These are phyloP conservation scores for Puccinia triticina DNA, from an alignment of 1,284 basidiomycete species.

Conservation along the genomic window DNA sequence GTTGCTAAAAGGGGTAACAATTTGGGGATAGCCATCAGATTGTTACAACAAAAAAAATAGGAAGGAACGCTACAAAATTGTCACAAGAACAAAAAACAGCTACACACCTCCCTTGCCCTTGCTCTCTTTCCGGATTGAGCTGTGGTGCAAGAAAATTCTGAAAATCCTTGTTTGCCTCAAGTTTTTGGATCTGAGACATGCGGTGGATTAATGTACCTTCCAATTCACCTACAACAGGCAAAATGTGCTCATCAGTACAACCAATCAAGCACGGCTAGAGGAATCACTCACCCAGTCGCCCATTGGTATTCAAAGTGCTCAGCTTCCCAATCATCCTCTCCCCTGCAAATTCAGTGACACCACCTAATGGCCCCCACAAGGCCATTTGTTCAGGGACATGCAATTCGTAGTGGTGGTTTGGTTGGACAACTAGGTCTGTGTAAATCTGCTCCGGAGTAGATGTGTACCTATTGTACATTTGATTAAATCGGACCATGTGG, in stretches of 20 bases:
- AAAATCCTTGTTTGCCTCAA: neutral
- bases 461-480: too few species aligned
- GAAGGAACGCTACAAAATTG: too few species aligned
- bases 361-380: constrained; percentile 17
- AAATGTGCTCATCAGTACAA: neutral
- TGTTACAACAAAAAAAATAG: too few species aligned
- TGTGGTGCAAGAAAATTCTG: neutral
- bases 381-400: constrained; percentile 38
- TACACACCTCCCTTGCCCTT: neutral
- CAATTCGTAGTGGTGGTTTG: neutral
- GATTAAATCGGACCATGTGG: too few species aligned
- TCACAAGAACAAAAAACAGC: too few species aligned
- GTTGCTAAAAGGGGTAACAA: too few species aligned
- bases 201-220: neutral
- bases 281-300: neutral
- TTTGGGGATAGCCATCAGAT: too few species aligned
- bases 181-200: neutral
- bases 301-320: neutral
- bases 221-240: neutral
- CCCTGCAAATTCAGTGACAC: constrained; percentile 4
- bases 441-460: too few species aligned
- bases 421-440: neutral
- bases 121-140: neutral
- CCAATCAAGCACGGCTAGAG: neutral
- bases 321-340: neutral